Conservation (phyloP, 768 basidiomycete species). For the Serendipita vermifera region DNA sequence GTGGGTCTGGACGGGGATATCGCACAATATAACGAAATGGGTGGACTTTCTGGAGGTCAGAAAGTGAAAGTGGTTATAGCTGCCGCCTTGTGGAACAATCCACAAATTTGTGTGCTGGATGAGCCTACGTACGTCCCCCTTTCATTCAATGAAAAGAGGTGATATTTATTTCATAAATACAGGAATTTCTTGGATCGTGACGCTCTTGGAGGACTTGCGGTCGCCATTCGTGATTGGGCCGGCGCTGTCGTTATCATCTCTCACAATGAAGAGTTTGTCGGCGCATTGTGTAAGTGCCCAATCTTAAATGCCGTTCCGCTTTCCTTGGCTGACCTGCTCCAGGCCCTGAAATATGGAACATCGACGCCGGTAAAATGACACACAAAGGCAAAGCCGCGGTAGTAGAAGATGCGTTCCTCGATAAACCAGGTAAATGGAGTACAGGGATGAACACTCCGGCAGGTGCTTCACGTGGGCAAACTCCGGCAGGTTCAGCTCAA, state of each 20-base stretch:
- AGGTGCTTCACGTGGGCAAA: conserved; percentile 48
- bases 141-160: conserved; percentile 37
- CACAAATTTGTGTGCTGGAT: conserved; percentile 46
- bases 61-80: conserved; percentile 95
- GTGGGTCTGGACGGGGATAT: conserved; percentile 96
- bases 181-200: conserved; percentile 98
- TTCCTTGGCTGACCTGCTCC: conserved; percentile 16
- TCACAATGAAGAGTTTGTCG: conserved; percentile 83
- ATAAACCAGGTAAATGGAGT: conserved; percentile 52
- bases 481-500: conserved; percentile 52
- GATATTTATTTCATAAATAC: conserved; percentile 61
- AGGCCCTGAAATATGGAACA: conserved; percentile 92
- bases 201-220: conserved; percentile 84
- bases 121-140: conserved; percentile 5
- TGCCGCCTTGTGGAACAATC: conserved; percentile 93
- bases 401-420: conserved; percentile 71
- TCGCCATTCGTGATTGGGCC: conserved; percentile 90
- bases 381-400: conserved; percentile 80
- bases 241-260: conserved; percentile 95
- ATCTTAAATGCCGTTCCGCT: conserved; percentile 22
- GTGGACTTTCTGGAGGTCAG: conserved; percentile 91
- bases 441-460: conserved; percentile 51
- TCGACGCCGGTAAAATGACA: conserved; percentile 71
- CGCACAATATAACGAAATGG: conserved; percentile 95
- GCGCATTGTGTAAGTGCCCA: conserved; percentile 53